Conservation (phyloP, 257 asterid genomes). For the Solanum chiquidenum region DNA sequence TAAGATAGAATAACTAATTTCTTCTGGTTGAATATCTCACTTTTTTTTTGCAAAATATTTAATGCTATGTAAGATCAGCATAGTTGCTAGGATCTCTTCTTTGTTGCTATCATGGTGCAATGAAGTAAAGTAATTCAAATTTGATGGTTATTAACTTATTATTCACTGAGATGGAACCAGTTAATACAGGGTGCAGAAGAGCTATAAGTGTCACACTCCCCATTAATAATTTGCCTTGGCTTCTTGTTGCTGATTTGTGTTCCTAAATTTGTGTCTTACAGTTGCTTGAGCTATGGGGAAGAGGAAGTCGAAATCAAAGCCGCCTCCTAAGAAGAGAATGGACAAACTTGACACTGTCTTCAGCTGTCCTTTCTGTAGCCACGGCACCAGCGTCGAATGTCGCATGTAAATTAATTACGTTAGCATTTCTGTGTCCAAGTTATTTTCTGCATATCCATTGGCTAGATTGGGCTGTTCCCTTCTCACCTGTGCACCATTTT, state of each 20-base stretch:
- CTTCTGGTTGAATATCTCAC: background rate
- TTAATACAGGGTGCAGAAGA: background rate
- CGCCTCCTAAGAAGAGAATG: conserved; percentile 82
- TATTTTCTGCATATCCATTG: background rate
- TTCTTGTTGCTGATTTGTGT: background rate
- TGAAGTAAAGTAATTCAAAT: background rate
- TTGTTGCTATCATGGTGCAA: background rate
- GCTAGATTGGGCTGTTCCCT: background rate
- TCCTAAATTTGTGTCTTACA: background rate
- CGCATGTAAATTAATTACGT: conserved; percentile 39
- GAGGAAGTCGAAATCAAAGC: conserved; percentile 94
- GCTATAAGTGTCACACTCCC: background rate
- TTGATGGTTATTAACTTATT: background rate
- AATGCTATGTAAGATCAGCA: background rate
- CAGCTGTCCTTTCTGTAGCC: conserved; percentile 95
- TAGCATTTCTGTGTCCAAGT: background rate
- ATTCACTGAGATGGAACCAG: background rate
- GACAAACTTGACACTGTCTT: conserved; percentile 96
- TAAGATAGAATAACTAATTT: background rate
- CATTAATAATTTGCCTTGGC: background rate
- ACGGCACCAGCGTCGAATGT: conserved; percentile 87
- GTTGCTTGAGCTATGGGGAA: conserved; percentile 58
- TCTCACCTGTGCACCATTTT: background rate
- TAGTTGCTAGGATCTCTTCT: background rate
- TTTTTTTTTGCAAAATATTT: background rate